Evolutionary conservation across 805 yeast genomes (phyloP), one percentile per base, ranked within the genome.

Genomic region (Clavispora vitiphila): DNA sequence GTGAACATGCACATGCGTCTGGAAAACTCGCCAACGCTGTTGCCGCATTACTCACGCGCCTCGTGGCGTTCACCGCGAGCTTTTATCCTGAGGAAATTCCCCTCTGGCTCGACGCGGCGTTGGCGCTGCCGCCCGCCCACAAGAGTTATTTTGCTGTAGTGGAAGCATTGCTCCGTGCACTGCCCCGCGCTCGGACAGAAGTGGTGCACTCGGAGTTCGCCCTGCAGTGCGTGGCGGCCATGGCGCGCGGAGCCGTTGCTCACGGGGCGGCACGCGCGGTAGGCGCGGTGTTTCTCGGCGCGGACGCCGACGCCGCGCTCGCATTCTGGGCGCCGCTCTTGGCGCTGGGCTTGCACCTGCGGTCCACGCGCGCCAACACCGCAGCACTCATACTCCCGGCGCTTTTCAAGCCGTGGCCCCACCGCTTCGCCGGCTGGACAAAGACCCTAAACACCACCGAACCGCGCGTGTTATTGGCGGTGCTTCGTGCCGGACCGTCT

Each of bases 1-100:
- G 82, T 29, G 89, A 81, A 49, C 80, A 76, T 56, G 81, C 89
- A 80, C 78, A 77, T 38, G 75, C 86, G 1, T 81, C 83, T 4
- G 78, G 85, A 2, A 81, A 95, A 0, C 58, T 86, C 21, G 78
- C 83, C 5, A 86, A 83, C 54, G 81, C 95, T 0, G 58, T 86
- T 39, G 74, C 70, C 41, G 85, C 79, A 24, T 54, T 88, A 35
- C 74, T 87, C 37, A 40, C 58, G 2, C 86, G 82, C 50, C 54
- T 82, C 38, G 57, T 82, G 9, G 46, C 52, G 2, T 64, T 79
- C 31, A 63, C 64, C 25, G 35, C 35, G 7, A 12, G 11, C 12
- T 4, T 9, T 3, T 15, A 8, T 5, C 32, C 32, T 20, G 20
- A 5, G 20, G 20, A 15, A 5, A 10, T 29, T 5, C 10, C 19